Evolutionary conservation across 148 eudicot species (phyloP).

Genomic region (Rhododendron ferrugineum): DNA sequence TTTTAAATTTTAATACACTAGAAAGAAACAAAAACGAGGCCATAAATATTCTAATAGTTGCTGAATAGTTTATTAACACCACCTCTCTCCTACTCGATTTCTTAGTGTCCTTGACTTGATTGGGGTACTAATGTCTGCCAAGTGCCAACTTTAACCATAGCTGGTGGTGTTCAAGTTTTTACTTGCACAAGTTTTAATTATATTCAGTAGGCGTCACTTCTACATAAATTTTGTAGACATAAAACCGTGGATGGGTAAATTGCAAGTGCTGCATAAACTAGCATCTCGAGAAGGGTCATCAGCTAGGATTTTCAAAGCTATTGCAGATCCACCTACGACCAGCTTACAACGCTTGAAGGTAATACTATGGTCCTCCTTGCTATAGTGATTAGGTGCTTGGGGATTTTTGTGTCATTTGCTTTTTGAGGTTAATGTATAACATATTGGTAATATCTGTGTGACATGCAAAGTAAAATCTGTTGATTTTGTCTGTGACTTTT

Average conservation of each 20-base stretch:
- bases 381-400: background rate
- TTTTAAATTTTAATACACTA: background rate
- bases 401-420: background rate
- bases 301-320: slow-evolving; percentile 84
- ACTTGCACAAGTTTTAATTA: background rate
- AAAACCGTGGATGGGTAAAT: slow-evolving; percentile 96
- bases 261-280: slow-evolving; percentile 62
- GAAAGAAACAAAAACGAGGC: background rate
- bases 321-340: slow-evolving; percentile 98
- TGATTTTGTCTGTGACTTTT: background rate
- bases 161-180: background rate
- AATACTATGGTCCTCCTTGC: slow-evolving; percentile 3
- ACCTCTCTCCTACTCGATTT: too few relatives aligned
- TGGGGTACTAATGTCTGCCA: background rate
- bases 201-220: background rate
- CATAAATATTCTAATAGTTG: background rate
- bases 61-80: background rate
- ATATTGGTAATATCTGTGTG: background rate
- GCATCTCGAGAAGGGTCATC: slow-evolving; percentile 61
- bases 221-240: slow-evolving; percentile 41
- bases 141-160: background rate
- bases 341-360: slow-evolving; percentile 97
- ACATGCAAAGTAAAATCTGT: background rate
- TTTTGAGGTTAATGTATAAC: background rate
- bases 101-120: background rate